Evolutionary conservation across 2,329 filamentous ascomycete species (phyloP).

Genomic region (Neonectria hederae): DNA sequence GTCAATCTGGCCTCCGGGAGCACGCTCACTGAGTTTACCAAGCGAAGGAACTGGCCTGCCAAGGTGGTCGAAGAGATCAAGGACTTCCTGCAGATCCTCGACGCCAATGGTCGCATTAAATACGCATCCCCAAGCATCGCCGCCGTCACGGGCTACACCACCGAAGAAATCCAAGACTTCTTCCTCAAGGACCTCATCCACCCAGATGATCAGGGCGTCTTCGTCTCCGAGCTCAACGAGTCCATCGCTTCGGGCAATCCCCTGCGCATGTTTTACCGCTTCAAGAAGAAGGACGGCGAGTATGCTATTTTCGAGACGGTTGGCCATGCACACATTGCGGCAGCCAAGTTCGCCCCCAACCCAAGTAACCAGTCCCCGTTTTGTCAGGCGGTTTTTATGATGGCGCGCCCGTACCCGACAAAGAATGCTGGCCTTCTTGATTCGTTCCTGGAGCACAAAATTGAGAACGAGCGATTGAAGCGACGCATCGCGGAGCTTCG

Average conservation of each 20-base stretch:
- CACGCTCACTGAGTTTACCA: conserved; percentile 67
- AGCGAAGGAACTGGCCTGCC: conserved; percentile 81
- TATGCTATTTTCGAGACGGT: conserved; percentile 90
- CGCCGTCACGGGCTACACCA: conserved; percentile 77
- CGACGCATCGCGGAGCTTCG: conserved; percentile 87
- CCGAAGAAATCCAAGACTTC: conserved; percentile 75
- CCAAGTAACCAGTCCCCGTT: conserved; percentile 72
- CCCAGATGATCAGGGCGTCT: conserved; percentile 83
- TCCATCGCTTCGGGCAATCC: conserved; percentile 83
- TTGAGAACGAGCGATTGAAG: conserved; percentile 89
- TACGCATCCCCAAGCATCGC: conserved; percentile 86
- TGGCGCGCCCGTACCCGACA: conserved; percentile 88
- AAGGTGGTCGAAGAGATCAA: conserved; percentile 89
- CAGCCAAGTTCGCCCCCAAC: conserved; percentile 70
- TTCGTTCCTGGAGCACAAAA: conserved; percentile 95
- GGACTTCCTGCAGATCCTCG: conserved; percentile 88
- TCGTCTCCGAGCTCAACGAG: conserved; percentile 88
- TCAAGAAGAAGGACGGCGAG: conserved; percentile 76
- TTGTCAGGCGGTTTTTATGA: conserved; percentile 93
- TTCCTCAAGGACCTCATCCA: conserved; percentile 87
- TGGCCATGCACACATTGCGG: conserved; percentile 88
- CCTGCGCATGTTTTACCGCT: conserved; percentile 86
- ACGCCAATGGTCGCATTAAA: conserved; percentile 82
- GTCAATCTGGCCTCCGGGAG: conserved; percentile 49
- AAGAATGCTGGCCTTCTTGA: conserved; percentile 87